Conservation (phyloP, 495 filamentous ascomycete species). For the Pyronema omphalodes region DNA sequence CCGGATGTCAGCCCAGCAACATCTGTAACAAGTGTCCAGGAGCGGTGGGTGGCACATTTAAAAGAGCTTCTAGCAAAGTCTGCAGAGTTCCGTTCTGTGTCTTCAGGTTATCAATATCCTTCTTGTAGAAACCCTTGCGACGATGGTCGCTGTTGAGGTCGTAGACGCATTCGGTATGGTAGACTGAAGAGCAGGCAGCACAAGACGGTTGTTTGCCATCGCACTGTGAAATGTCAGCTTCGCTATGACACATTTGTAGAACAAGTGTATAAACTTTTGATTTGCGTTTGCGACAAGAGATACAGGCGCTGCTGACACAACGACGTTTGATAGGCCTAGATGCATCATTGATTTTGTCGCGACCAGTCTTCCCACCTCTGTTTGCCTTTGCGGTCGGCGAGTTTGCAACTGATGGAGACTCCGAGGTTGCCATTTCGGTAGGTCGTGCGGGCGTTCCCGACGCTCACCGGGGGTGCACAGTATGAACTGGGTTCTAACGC, state of each 20-base stretch:
- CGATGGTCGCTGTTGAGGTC: constrained; percentile 92
- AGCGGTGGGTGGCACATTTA: constrained; percentile 34
- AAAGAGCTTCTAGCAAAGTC: constrained; percentile 76
- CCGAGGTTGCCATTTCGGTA: not conserved
- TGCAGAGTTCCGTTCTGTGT: constrained; percentile 77
- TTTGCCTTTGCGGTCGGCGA: not conserved
- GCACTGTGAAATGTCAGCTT: constrained; percentile 33
- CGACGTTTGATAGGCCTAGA: constrained; percentile 42
- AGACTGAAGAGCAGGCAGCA: constrained; percentile 86
- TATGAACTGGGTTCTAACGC: no score
- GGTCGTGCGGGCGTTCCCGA: not conserved
- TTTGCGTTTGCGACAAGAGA: constrained; percentile 77
- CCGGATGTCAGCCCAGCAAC: not conserved
- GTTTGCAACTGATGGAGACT: not conserved
- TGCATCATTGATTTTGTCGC: constrained; percentile 8
- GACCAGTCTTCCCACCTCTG: not conserved
- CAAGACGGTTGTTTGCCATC: constrained; percentile 86
- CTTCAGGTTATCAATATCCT: constrained; percentile 78
- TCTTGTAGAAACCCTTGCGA: constrained; percentile 89
- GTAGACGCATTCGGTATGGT: constrained; percentile 83
- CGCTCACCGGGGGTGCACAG: not conserved
- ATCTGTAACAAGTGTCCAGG: not conserved
- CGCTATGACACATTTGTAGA: not conserved
- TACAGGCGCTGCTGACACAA: constrained; percentile 85
- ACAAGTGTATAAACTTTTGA: constrained; percentile 41